Base-by-base conservation (phyloP, 1,139 yeast genomes). In the Taphrina communis region DNA sequence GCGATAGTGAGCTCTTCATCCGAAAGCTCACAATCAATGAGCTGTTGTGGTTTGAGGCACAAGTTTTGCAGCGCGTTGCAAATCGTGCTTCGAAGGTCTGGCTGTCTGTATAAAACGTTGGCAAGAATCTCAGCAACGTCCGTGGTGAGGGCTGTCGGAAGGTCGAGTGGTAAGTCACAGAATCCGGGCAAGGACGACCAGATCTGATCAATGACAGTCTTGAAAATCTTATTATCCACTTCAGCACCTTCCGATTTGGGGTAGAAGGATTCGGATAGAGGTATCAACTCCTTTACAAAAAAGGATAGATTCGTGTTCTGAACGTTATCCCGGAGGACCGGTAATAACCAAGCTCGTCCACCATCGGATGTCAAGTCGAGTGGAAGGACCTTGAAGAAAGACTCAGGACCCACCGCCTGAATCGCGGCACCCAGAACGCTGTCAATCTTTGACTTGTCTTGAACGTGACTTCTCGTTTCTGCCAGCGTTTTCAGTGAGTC, bases 271-370 rank as follows among this genome's bases (percentile, higher is more conserved):
- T 84, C 85, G 60, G 85, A 85, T 59, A 87, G 78, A 42, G 98
- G 97, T 41, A 89, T 79, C 70, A 95, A 83, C 52, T 86, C 82
- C 35, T 79, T 77, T 71, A 84, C 83, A 79, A 85, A 94, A 76
- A 82, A 90, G 0, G 83, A 81, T 69, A 95, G 81, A 69, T 84
- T 83, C 0, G 97, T 88, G 75, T 86, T 84, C 74, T 87, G 84
- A 39, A 91, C 89, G 75, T 90, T 87, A 74, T 93, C 97, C 79
- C 98, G 88, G 72, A 94, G 84, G 48, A 95, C 78, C n/a, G 99
- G 99, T 72, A 94, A 83, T 74, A 94, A 77, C 98, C 98, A 94
- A 62, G 97, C 97, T 78, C 98, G 86, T 63, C 97, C 97, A 3
- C 52, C 17, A 42, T 68, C 60, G 31, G 55, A 66, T 38, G 83